Evolutionary conservation across 2,329 filamentous ascomycete genomes (phyloP), one percentile per base, ranked within the genome.

Genomic region (Colletotrichum cordylinicola): DNA sequence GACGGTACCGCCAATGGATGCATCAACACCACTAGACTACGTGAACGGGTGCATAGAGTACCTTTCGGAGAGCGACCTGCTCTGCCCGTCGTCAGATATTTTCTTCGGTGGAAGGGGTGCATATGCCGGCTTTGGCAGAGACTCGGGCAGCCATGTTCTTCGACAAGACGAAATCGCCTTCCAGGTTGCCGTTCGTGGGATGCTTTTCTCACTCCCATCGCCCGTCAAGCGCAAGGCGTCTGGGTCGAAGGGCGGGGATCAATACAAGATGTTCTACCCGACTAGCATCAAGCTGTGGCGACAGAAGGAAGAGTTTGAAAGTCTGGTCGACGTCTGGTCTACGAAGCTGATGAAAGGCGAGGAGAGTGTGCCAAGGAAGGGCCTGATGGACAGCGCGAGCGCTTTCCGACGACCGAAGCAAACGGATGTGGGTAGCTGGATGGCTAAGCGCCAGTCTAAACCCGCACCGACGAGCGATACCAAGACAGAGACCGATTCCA

Each of bases 131-230:
- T 88, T 82, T 84, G 90, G 86, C 80, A 88, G 85, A 86, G 88
- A 93, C 82, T 88, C 89, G 1, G 91, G 90, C 24, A 91, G 92
- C 69, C 96, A 98, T 76, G 89, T 93, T 16, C 86, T 98, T 12
- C 93, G 96, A 8, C 96, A 98, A 84, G 96, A 98, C 78, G 97
- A 99, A 82, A 96, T 99, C 82, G 93, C 94, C 29, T 98, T 98
- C 78, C 95, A 99, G 78, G 93, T 96, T 21, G 96, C 96, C 6
- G 95, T 98, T 0, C 92, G 96, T 15, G 97, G 97, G 1, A 86
- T 98, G 66, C 85, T 98, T 1, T 98, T 98, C 82, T 93, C 93
- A 12, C 89, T 99, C 3, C 97, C 97, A 2, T 91, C 91, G 79
- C 96, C 96, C 0, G 97, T 99, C 12, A 96, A 95, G 82, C 90